Evolutionary conservation across 768 basidiomycete genomes (phyloP), one percentile per base, ranked within the genome.

Genomic region (Flagelloscypha sp.): DNA sequence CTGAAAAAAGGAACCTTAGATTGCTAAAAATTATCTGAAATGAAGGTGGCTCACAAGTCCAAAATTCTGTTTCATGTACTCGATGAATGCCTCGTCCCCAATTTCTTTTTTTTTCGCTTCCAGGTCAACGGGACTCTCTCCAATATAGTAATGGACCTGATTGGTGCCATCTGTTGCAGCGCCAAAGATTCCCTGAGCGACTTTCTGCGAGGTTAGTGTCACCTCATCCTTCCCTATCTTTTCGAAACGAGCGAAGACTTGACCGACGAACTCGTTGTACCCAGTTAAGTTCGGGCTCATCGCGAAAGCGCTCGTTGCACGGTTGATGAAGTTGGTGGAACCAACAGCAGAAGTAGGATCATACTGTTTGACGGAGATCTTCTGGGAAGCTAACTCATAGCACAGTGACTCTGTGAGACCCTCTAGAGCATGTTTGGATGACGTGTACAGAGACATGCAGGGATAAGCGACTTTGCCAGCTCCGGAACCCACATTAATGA

Each of bases 371-470:
- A 46, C 48, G 24, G 42, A 45, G 19, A 50, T 45, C 22, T 46
- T 46, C 35, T 50, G 48, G 6, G 48, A 48, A 11, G 44, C 39
- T 4, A 50, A 45, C 33, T 44, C 42, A 29, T 44, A 44, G n/a
- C 42, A 46, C 2, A 50, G 40, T 11, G 38, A 45, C 40, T 51
- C 49, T 3, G 49, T 51, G 41, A 49, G 49, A 15, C 49, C 49
- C 23, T 51, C 49, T 11, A 51, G 37, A 16, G 49, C 48, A 38
- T 47, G 47, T 23, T 51, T 51, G 43, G 43, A 46, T 3, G 48
- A 39, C 5, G 30, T 38, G 44, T 51, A 51, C 41, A 51, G 38
- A 7, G 48, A 29, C 9, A 35, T 40, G 35, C 39, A 33, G 5
- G 49, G 49, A 20, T 47, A 28, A 3, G 43, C 24, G 40, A 40